Conservation (phyloP, 2,329 filamentous ascomycete genomes). For the Talaromyces sp. region DNA sequence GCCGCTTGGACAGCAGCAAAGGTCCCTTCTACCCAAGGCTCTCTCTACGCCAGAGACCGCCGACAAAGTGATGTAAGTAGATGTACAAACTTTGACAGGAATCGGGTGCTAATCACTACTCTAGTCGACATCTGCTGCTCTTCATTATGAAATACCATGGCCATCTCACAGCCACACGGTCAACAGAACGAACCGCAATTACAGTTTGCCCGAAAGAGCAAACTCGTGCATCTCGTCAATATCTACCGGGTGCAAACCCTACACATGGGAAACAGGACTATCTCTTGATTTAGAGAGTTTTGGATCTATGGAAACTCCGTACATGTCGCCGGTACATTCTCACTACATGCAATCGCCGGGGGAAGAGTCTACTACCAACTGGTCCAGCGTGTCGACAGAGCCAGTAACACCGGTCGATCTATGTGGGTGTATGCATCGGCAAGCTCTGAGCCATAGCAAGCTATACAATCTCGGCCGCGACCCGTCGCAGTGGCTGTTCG, state of each 20-base stretch:
- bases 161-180: slow-evolving; percentile 1
- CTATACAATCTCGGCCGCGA: slow-evolving; percentile 23
- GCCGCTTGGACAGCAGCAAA: background rate
- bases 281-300: background rate
- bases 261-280: background rate
- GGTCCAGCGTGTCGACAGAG: slow-evolving; percentile 13
- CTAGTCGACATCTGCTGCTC: background rate
- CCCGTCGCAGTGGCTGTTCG: slow-evolving; percentile 20
- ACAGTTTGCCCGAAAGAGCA: background rate
- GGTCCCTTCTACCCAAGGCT: background rate
- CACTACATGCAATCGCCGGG: slow-evolving; percentile 23
- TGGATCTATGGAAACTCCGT: background rate
- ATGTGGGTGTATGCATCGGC: slow-evolving; percentile 24
- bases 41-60: background rate
- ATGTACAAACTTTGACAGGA: background rate
- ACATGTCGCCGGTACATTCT: slow-evolving; percentile 18
- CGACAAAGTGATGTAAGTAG: background rate
- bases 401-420: slow-evolving; percentile 7
- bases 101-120: background rate
- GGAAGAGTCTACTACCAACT: slow-evolving; percentile 15
- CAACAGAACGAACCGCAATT: background rate
- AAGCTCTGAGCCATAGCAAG: slow-evolving; percentile 25
- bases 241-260: background rate
- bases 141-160: slow-evolving; percentile 2
- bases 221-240: background rate